Conservation (phyloP, 73 alveolate species). For the Paramecium sexaurelia region DNA sequence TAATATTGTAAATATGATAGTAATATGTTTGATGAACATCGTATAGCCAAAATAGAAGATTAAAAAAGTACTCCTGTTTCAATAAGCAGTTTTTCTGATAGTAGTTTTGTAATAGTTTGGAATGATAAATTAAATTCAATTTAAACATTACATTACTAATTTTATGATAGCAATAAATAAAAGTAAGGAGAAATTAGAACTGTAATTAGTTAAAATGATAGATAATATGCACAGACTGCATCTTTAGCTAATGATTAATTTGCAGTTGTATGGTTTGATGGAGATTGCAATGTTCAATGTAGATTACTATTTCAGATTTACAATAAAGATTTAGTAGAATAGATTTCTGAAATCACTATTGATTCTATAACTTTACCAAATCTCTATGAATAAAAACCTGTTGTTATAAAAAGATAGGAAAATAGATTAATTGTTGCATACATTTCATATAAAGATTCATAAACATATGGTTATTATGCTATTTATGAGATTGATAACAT, state of each 20-base stretch:
- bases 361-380: not conserved
- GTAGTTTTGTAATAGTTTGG: not conserved
- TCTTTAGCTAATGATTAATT: not conserved
- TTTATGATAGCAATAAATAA: not conserved
- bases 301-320: not conserved
- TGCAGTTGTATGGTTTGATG: not conserved
- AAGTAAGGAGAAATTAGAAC: not conserved
- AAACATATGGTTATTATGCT: not conserved
- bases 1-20: not conserved
- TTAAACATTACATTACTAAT: not conserved
- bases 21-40: not conserved
- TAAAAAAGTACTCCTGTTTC: not conserved
- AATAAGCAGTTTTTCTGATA: not conserved
- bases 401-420: not conserved
- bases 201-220: not conserved
- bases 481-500: not conserved
- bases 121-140: not conserved
- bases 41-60: not conserved
- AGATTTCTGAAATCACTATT: not conserved
- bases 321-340: not conserved
- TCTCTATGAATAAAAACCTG: not conserved
- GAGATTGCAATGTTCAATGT: constrained; percentile 3
- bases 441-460: not conserved
- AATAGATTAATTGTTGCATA: not conserved
- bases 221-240: not conserved